Base-by-base conservation (phyloP, 352 stramenopile genomes). In the Blastocystis sp. region DNA sequence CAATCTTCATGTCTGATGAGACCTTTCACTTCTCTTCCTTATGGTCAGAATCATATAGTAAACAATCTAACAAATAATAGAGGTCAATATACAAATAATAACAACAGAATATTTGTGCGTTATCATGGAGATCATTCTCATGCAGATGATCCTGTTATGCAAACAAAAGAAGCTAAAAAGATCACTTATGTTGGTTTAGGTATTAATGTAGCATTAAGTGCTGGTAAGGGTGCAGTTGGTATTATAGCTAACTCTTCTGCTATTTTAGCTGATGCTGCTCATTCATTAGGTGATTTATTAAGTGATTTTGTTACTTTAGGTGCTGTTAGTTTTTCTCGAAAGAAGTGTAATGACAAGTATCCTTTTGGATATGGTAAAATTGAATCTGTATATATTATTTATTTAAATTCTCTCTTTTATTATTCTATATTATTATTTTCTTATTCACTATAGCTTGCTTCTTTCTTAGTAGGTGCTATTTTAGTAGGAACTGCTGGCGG, bases 141-240 rank as follows among this genome's bases (percentile, higher is more conserved):
- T 23, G 6, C 18, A 4, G 52, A 62, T 28, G 52, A 62, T 62
- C 52, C 52, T 21, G 31, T 49, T 28, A 43, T 62, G 32, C 52
- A 62, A 27, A 62, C 52, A n/a, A 62, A 62, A 27, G 52, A 62
- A 52, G 54, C 54, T 39, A 62, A 62, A 25, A 43, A 48, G 16
- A 41, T 62, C 11, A 62, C 52, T 23, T 62, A 62, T 28, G 32
- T 24, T 27, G 52, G 52, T 30, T 32, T 62, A 34, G 35, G 52
- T 23, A 28, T 62, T 19, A 62, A 62, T 25, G 52, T 62, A 7
- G 19, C 54, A 21, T 28, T 62, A 10, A 62, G 39, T 16, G 52
- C 23, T 23, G 54, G 39, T 7, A 62, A 62, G n/a, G 52, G 24
- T 21, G 36, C 54, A 9, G 18, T 62, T 19, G 52, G 52, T 4